A percentile compares a stretch with the other conserved stretches of the same genome.
Evolutionary conservation across 2,329 filamentous ascomycete species (phyloP).

Genomic region (Claviceps purpurea): DNA sequence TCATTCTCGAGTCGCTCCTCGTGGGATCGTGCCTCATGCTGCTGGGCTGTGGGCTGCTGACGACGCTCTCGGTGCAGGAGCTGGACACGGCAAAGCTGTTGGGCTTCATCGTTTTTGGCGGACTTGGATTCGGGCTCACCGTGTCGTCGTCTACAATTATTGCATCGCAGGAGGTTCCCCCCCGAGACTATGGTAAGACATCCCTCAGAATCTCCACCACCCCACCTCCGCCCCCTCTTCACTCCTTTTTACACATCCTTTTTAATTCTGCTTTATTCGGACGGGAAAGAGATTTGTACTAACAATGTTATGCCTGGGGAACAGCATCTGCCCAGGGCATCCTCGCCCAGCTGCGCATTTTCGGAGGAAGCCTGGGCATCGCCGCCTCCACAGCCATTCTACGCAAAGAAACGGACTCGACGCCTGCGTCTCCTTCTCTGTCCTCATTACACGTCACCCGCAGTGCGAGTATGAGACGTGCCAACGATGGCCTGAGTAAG

Average conservation of each 20-base stretch:
- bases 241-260: no score
- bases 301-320: not conserved
- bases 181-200: constrained; percentile 30
- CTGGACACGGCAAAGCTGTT: constrained; percentile 30
- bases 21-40: constrained; percentile 28
- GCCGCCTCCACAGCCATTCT: constrained; percentile 37
- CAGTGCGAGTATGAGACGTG: constrained; percentile 6
- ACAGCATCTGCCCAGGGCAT: constrained; percentile 39
- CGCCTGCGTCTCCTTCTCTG: not conserved
- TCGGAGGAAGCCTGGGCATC: constrained; percentile 42
- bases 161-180: constrained; percentile 26
- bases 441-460: not conserved
- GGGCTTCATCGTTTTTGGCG: constrained; percentile 37
- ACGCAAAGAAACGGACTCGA: constrained; percentile 14
- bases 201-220: not conserved
- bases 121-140: constrained; percentile 37
- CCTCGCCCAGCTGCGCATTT: constrained; percentile 35
- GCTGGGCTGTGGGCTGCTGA: constrained; percentile 34
- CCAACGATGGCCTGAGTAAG: constrained; percentile 11
- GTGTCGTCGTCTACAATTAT: constrained; percentile 35
- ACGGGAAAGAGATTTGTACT: no score
- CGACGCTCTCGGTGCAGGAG: constrained; percentile 17
- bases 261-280: no score
- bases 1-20: constrained; percentile 29
- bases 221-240: no score